Evolutionary conservation across 2,329 filamentous ascomycete species (phyloP), one percentile per base, ranked within the genome.

Genomic region (Ophiostoma ulmi): DNA sequence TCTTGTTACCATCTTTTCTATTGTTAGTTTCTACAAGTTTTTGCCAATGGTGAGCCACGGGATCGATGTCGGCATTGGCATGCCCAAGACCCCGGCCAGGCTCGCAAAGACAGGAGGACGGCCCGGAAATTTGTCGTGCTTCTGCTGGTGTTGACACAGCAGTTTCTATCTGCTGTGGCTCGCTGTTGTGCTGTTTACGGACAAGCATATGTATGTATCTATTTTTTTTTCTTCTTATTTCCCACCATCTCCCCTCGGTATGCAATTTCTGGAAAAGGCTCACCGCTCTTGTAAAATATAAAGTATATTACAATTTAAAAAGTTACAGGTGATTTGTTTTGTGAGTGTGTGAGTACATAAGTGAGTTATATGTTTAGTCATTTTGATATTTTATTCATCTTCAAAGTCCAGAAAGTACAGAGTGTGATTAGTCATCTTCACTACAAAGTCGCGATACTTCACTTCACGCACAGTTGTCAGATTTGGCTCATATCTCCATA

Each of bases 141-240:
- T 31, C 58, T 63, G 13, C 26, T 35, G 26, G 26, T 14, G 26
- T 20, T 20, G 44, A 20, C 44, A 20, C 26, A 13, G 22, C 14
- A 26, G 22, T 17, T 13, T 36, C 4, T 10, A 35, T 39, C 26
- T 55, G 44, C 13, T 36, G 44, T 36, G 26, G 63, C 44, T 55
- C 35, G 4, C 55, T 35, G 36, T 31, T 52, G 11, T 22, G 36
- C 52, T 69, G 65, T 44, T 38, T n/a, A 41, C n/a, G 64, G 20
- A 13, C 61, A 69, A 44, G 41, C 35, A 67, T 39, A 67, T 70
- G 68, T 70, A 70, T 70, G 64, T 72, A 68, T 70, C 52, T 52
- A 41, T 70, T 52, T 55, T 22, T 68, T 52, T 55, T 75, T 75
- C 35, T 26, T 74, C 76, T 20, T 35, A 39, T 76, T 74, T 71